These are phyloP conservation scores for Dactylellina sp. DNA, from an alignment of 2,329 filamentous ascomycete species.

Conservation along the genomic window DNA sequence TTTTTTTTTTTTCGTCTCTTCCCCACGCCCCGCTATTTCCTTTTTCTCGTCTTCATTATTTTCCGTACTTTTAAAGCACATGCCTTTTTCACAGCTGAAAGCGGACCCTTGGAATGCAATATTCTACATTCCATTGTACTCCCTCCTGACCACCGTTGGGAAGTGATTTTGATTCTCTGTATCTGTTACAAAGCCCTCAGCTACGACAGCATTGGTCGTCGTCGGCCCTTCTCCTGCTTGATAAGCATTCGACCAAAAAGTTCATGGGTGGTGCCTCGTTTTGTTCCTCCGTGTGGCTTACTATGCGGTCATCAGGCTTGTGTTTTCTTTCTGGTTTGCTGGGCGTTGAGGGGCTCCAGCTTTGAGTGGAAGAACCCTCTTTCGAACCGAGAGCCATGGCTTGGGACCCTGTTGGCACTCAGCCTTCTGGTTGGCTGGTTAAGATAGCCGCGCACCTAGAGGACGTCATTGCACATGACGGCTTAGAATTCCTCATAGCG, in stretches of 20 bases:
- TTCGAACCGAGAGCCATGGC: constrained; percentile 37
- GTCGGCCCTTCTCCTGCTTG: background rate
- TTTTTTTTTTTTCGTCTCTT: constrained; percentile 5
- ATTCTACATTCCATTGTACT: constrained; percentile 13
- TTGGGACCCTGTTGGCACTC: constrained; percentile 18
- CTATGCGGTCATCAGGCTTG: constrained; percentile 36
- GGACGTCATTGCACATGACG: constrained; percentile 55
- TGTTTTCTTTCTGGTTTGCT: constrained; percentile 3
- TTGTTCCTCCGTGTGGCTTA: constrained; percentile 27
- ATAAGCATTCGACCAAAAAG: background rate
- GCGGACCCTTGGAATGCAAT: constrained; percentile 43
- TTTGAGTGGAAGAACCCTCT: constrained; percentile 29
- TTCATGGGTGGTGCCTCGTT: background rate
- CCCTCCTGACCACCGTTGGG: constrained; percentile 1
- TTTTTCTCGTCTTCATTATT: constrained; percentile 10
- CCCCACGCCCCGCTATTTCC: constrained; percentile 15
- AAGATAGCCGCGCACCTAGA: constrained; percentile 21
- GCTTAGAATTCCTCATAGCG: background rate
- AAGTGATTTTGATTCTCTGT: constrained; percentile 15
- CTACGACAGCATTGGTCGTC: background rate
- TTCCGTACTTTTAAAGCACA: constrained; percentile 12
- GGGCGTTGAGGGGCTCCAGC: constrained; percentile 2
- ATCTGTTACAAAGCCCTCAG: background rate
- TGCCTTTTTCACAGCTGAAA: constrained; percentile 43
- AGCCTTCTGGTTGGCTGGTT: constrained; percentile 33